phyloP scores from a whole-genome alignment of 1,284 basidiomycete species.

The Leccinum angustisporum region DNA sequence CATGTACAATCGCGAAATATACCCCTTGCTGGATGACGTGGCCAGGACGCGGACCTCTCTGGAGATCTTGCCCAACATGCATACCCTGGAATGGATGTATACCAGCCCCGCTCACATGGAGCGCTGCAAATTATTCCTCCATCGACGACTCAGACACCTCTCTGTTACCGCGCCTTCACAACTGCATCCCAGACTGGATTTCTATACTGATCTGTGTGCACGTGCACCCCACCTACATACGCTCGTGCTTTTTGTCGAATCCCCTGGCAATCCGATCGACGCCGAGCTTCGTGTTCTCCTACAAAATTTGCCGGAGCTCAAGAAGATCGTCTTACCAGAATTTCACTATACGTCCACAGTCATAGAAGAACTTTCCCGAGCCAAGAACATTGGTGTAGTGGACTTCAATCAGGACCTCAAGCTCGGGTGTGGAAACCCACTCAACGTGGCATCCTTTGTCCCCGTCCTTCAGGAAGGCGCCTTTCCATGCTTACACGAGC shows the following conservation, averaged over 20 bases:
- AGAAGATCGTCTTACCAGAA: slow-evolving; percentile 50
- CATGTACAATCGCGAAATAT: slow-evolving; percentile 14
- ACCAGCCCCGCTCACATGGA: slow-evolving; percentile 27
- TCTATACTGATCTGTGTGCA: slow-evolving; percentile 50
- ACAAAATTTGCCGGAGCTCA: slow-evolving; percentile 43
- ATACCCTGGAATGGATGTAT: slow-evolving; percentile 44
- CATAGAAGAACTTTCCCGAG: slow-evolving; percentile 45
- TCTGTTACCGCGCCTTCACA: slow-evolving; percentile 21
- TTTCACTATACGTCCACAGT: slow-evolving; percentile 48
- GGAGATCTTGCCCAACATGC: slow-evolving; percentile 55
- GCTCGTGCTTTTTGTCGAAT: slow-evolving; percentile 43
- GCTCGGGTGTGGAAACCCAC: slow-evolving; percentile 43
- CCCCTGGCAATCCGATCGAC: slow-evolving; percentile 39
- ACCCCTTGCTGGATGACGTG: slow-evolving; percentile 49
- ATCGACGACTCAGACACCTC: slow-evolving; percentile 40
- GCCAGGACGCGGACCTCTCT: slow-evolving; percentile 52
- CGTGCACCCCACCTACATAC: slow-evolving; percentile 51
- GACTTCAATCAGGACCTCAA: slow-evolving; percentile 48
- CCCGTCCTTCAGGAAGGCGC: slow-evolving; percentile 47
- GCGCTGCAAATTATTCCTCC: slow-evolving; percentile 45
- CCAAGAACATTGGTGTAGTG: slow-evolving; percentile 44
- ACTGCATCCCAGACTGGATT: slow-evolving; percentile 24
- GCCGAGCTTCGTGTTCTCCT: slow-evolving; percentile 41
- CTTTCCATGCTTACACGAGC: slow-evolving; percentile 55
- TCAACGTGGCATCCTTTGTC: slow-evolving; percentile 43